Evolutionary conservation across 225 moss, liverwort and hornwort species (phyloP).

Genomic region (Bryum argenteum): DNA sequence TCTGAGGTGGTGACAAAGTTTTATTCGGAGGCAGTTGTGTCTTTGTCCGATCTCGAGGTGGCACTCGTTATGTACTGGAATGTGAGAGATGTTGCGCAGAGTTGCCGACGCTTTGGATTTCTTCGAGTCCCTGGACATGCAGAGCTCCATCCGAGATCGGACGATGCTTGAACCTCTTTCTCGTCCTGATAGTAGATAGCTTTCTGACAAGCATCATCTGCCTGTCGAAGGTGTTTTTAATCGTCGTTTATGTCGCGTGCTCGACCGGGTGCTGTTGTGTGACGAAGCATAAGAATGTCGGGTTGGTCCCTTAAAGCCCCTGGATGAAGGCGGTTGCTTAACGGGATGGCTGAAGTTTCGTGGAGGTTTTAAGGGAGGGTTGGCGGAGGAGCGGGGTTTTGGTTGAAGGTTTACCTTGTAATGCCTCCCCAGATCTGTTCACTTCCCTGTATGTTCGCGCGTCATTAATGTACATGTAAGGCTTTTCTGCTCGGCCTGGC

Average conservation of each 20-base stretch:
- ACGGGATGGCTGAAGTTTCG: constrained; percentile 30
- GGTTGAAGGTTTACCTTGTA: constrained; percentile 32
- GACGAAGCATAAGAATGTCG: constrained; percentile 12
- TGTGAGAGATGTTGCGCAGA: constrained; percentile 19
- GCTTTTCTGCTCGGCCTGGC: neutral
- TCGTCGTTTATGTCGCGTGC: neutral
- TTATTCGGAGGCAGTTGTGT: neutral
- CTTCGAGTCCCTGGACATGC: neutral
- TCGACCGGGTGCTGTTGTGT: neutral
- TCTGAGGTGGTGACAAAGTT: too few species aligned
- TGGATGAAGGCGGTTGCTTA: constrained; percentile 31
- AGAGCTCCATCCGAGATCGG: constrained; percentile 13
- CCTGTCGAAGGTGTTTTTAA: neutral
- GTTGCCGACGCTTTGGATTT: constrained; percentile 34
- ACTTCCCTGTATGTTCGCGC: constrained; percentile 8
- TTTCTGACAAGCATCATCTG: neutral
- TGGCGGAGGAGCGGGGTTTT: constrained; percentile 36
- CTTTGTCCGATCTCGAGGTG: constrained; percentile 2
- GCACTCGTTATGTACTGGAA: constrained; percentile 4
- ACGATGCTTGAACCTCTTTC: neutral
- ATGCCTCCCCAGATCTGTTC: constrained; percentile 36
- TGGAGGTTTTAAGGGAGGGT: constrained; percentile 47
- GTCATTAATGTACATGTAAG: neutral
- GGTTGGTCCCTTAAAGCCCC: neutral
- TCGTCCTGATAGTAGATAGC: neutral